Base-by-base conservation (phyloP, 306 rosid genomes). In the Inga oerstediana region DNA sequence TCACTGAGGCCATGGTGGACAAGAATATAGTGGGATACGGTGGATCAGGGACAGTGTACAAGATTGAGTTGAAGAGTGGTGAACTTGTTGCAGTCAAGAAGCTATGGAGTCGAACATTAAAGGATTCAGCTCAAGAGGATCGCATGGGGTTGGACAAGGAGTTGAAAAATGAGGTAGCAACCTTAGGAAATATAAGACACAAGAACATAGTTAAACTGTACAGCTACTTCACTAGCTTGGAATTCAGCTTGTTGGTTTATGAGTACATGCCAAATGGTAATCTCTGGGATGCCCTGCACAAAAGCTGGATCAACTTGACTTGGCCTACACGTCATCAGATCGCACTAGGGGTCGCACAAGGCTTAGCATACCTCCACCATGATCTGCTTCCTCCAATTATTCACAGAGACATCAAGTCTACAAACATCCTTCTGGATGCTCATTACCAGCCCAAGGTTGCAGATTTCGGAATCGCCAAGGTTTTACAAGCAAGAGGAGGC, bases 401-500 rank as follows among this genome's bases (percentile, higher is more conserved):
- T 75, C 96, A 92, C 54, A 84, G 96, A 81, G 96, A 92, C 77
- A 88, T 92, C 24, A 92, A 92, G 64, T 87, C 92, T 0, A 90
- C 96, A 3, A 92, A 92, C 61, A 92, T 92, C 51, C 81, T 92
- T 17, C 85, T 92, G 46, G 96, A 92, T 75, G 88, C 86, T 20
- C 85, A 92, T 83, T 85, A 90, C 81, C 88, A 87, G 9, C 93
- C 96, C 30, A 92, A 90, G 64, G 96, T 92, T 69, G 93, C 96
- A 10, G 96, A 92, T 80, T 92, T 92, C 37, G 96, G 96, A 13
- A 87, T 92, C 14, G 93, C 96, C 65, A 92, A 92, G 87, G 92
- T 92, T 69, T 84, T 92, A 59, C 96, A 92, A 80, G 93, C 92
- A 70, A 80, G 91, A 67, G 90, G 88, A 12, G 91, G 91, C 20